Evolutionary conservation across 2,329 filamentous ascomycete species (phyloP), one percentile per base, ranked within the genome.

Genomic region (Elsinoe australis): DNA sequence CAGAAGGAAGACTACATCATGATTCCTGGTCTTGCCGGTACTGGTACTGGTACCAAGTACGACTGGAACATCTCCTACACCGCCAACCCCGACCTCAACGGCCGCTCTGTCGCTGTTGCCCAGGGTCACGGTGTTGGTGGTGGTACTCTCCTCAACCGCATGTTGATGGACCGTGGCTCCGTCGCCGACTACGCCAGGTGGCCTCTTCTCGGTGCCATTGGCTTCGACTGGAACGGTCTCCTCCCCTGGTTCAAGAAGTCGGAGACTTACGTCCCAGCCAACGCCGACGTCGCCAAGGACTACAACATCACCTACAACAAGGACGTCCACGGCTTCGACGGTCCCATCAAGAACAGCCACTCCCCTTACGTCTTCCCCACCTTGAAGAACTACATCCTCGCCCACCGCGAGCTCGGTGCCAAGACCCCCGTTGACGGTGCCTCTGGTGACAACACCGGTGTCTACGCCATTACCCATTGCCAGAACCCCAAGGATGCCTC

Each of bases 161-260:
- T 44, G 24, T 10, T 44, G 10, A 44, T 44, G 39, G 39, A 44
- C 17, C 39, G 39, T 26, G 39, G 39, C 22, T 62, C 65, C 24
- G 58, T 61, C 2, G 55, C 58, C 4, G 71, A 74, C 53, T 76
- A 69, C 52, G 64, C 75, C 17, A 61, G 65, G 35, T 75, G 72
- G 73, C 69, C 64, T 1, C 54, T 63, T 2, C 61, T 67, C 0
- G 63, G 59, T 2, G 71, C 76, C 47, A 39, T 64, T 1, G 58
- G 62, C 2, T 78, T 73, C 64, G 66, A 64, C 51, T 73, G 71
- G 49, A 58, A 71, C 3, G 64, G 64, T 7, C 63, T 75, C 22
- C 60, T 70, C 12, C 69, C 69, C 1, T 78, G 70, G 58, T 60
- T 65, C 55, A 56, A 59, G 34, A 65, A 65, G 56, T 64, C 66